These are phyloP conservation scores for Deakozyma indianensis DNA, from an alignment of 805 yeast species.

Conservation along the genomic window DNA sequence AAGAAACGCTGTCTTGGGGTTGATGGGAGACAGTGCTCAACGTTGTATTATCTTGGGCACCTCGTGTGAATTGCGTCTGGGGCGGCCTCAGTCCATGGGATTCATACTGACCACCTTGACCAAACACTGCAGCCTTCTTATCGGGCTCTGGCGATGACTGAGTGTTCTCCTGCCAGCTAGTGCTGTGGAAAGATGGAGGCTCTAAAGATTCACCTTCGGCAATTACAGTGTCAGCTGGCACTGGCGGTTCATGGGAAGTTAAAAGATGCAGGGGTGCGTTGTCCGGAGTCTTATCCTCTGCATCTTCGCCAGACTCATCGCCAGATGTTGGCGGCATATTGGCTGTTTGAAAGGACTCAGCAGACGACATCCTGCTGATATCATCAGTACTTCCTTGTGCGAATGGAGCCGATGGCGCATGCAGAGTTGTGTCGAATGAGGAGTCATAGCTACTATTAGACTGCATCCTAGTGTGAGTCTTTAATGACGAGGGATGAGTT, in stretches of 20 bases:
- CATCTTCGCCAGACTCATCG: not conserved
- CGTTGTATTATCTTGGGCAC: too few relatives aligned
- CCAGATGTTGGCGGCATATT: not conserved
- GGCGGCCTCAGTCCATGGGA: too few relatives aligned
- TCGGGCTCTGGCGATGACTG: not conserved
- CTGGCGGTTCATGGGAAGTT: not conserved
- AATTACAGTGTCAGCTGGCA: not conserved
- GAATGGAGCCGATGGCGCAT: not conserved
- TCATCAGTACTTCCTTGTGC: not conserved
- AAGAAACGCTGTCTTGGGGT: not conserved
- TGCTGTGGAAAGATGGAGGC: too few relatives aligned
- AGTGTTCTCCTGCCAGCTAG: too few relatives aligned
- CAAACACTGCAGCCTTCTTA: too few relatives aligned
- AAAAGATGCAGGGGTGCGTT: not conserved
- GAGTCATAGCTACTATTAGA: not conserved
- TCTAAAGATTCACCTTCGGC: too few relatives aligned
- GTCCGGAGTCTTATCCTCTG: not conserved
- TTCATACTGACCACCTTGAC: too few relatives aligned
- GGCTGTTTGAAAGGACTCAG: not conserved
- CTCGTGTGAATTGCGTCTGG: too few relatives aligned
- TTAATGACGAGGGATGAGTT: not conserved
- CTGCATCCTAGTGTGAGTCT: too few relatives aligned
- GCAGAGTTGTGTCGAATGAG: not conserved
- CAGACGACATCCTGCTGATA: not conserved
- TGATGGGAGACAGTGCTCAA: too few relatives aligned